Conservation (phyloP, 352 stramenopile genomes). For the Globisporangium perplexum region DNA sequence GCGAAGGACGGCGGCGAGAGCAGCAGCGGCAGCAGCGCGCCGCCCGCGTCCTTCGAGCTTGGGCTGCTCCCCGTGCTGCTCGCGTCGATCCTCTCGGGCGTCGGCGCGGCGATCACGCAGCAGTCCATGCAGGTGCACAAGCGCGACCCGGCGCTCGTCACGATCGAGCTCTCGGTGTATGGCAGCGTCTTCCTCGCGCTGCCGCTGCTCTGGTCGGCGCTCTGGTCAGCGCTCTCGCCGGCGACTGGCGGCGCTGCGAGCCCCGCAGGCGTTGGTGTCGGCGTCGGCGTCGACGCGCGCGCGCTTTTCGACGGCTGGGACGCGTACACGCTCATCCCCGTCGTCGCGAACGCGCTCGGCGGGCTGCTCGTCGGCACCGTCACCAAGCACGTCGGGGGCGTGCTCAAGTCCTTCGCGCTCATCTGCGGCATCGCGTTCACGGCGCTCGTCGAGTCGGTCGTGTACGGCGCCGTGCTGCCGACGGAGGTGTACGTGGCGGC, state of each 20-base stretch:
- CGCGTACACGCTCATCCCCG: conserved; percentile 66
- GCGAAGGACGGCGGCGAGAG: conserved; percentile 32
- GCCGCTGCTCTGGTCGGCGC: conserved; percentile 32
- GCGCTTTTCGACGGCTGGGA: conserved; percentile 54
- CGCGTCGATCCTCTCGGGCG: conserved; percentile 66
- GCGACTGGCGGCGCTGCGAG: no score
- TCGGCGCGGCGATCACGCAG: conserved; percentile 74
- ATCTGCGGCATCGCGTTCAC: conserved; percentile 88
- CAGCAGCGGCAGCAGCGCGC: not conserved
- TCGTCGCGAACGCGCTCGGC: conserved; percentile 73
- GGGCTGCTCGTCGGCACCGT: conserved; percentile 84
- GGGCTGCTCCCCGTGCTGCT: conserved; percentile 64
- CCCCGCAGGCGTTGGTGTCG: no score
- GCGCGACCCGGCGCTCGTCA: conserved; percentile 67
- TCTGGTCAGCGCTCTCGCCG: no score
- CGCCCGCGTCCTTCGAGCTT: conserved; percentile 39
- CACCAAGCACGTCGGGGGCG: conserved; percentile 87
- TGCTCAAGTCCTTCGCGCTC: conserved; percentile 87
- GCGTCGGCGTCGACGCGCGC: not conserved
- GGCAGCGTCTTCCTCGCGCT: conserved; percentile 65
- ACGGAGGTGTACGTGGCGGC: conserved; percentile 65
- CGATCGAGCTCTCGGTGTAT: conserved; percentile 77
- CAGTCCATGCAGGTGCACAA: conserved; percentile 72
- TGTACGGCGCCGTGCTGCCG: conserved; percentile 60
- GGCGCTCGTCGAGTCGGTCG: conserved; percentile 65